phyloP scores from a whole-genome alignment of 108 stramenopile species.

The Cyclotella cryptica region DNA sequence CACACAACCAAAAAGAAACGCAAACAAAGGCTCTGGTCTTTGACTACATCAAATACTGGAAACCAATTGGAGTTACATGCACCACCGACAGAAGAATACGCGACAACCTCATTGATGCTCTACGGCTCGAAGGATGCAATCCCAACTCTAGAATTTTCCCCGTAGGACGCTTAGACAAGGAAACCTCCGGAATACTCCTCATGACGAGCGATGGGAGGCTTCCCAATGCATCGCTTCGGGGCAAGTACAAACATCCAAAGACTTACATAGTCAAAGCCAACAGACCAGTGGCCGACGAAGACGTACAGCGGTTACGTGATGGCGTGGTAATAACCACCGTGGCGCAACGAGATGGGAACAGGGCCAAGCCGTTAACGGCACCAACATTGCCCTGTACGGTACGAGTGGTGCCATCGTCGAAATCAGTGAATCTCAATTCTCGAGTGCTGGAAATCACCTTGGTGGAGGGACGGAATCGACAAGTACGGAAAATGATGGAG shows the following conservation, averaged over 20 bases:
- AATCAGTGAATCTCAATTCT: no score
- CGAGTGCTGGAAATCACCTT: conserved; percentile 62
- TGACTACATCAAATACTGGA: conserved; percentile 68
- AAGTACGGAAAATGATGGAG: conserved; percentile 88
- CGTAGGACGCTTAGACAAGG: conserved; percentile 85
- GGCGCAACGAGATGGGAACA: conserved; percentile 62
- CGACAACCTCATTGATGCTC: conserved; percentile 68
- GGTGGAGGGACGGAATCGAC: conserved; percentile 83
- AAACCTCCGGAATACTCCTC: conserved; percentile 76
- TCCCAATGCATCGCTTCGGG: conserved; percentile 64
- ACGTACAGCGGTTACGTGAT: conserved; percentile 48
- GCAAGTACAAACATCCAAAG: conserved; percentile 64
- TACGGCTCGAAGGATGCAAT: conserved; percentile 48
- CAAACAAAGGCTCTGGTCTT: conserved; percentile 6
- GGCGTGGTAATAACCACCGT: conserved; percentile 19
- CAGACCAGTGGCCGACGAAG: conserved; percentile 37
- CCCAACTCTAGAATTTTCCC: conserved; percentile 76
- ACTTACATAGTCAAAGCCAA: conserved; percentile 63
- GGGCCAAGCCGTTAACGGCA: conserved; percentile 64
- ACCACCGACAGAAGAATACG: conserved; percentile 71
- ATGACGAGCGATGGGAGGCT: conserved; percentile 76
- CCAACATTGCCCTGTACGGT: conserved; percentile 63
- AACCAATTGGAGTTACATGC: conserved; percentile 78
- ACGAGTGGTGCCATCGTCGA: conserved; percentile 31
- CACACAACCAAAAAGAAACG: not conserved